Evolutionary conservation across 2,329 filamentous ascomycete genomes (phyloP), one percentile per base, ranked within the genome.

Genomic region (Ophiocordyceps polyrhachis-furcata): DNA sequence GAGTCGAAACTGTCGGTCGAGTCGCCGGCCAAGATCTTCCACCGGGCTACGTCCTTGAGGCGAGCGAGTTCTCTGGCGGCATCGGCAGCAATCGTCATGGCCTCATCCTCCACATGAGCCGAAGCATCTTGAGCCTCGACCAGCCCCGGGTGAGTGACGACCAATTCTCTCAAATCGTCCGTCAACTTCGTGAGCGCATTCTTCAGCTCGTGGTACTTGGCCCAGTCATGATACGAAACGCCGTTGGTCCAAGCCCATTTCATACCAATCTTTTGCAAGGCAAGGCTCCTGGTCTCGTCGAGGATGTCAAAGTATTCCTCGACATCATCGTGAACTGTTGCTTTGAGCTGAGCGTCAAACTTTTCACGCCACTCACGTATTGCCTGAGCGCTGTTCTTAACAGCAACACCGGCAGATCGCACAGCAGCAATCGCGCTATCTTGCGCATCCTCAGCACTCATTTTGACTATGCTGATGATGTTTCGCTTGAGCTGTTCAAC

Each of bases 201-300:
- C 65, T 84, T 93, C 47, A 98, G 69, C 48, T 83, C 77, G 59
- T 96, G 87, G 57, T 94, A 98, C 59, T 89, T 91, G 48, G 81
- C 77, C 91, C 91, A 98, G 60, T 98, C 87, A 60, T 93, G 88
- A 69, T 98, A 95, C 1, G 89, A 93, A 49, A 98, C 76, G 29
- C 86, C 86, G 47, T 96, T 87, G 65, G 87, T 91, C 81, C 85
- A 93, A 13, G 89, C 87, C 88, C 91, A 98, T 56, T 75, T 76
- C 78, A 93, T 89, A 46, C 88, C 88, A 45, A 95, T 86, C 59
- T 93, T 85, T 58, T 93, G 85, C 31, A 95, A 71, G 6, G 87
- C 85, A 32, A 94, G 70, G 53, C 88, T 82, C 40, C 84, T 78
- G 48, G 91, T 88, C 55, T 77, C 76, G 50, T 89, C 83, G 29